These are phyloP conservation scores for Fusarium liriodendri DNA, from an alignment of 2,329 filamentous ascomycete genomes.

Conservation along the genomic window DNA sequence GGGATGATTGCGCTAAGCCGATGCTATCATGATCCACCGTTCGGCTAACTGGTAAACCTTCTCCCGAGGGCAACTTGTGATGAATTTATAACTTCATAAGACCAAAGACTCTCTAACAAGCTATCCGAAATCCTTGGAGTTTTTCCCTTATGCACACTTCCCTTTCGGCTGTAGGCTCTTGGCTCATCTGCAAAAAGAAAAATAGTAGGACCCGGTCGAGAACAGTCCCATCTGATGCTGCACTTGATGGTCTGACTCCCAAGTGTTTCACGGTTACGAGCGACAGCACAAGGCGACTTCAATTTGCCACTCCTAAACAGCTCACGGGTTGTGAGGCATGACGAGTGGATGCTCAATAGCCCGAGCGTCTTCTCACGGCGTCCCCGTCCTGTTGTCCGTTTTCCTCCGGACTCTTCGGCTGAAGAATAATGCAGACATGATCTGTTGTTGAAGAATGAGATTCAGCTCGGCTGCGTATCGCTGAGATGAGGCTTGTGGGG, in stretches of 20 bases:
- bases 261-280: not conserved
- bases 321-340: not conserved
- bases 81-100: not conserved
- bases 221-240: not conserved
- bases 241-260: not conserved
- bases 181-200: not conserved
- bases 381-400: not conserved
- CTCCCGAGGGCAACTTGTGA: not conserved
- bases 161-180: not conserved
- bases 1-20: conserved; percentile 1
- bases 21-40: not conserved
- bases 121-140: not conserved
- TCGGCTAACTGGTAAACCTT: conserved; percentile 6
- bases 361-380: not conserved
- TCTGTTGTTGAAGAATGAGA: not conserved
- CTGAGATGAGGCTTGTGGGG: not conserved
- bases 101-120: not conserved
- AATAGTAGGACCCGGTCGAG: not conserved
- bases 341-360: not conserved
- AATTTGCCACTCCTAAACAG: not conserved
- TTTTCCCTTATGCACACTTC: not conserved
- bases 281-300: not conserved
- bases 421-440: not conserved
- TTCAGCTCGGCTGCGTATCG: not conserved
- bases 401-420: not conserved